Conservation (phyloP, 2,329 filamentous ascomycete genomes). For the Claviceps lovelessii region DNA sequence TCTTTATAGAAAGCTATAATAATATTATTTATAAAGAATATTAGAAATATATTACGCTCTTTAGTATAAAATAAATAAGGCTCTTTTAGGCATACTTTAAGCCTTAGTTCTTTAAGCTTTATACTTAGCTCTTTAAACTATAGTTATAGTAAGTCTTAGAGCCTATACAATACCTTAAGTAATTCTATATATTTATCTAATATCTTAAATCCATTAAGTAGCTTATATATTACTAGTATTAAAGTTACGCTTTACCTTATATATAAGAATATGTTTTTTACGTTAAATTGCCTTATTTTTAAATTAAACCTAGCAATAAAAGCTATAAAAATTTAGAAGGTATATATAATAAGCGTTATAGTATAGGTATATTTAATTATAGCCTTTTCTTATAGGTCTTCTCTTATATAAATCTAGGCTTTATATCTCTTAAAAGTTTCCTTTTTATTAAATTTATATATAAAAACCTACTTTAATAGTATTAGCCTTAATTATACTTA, state of each 20-base stretch:
- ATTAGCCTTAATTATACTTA: background rate
- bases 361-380: background rate
- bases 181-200: background rate
- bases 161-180: background rate
- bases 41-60: background rate
- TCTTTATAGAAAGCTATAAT: background rate
- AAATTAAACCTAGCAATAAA: background rate
- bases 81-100: background rate
- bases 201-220: background rate
- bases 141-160: background rate
- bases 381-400: background rate
- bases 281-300: background rate
- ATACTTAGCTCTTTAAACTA: background rate
- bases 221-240: background rate
- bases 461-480: background rate
- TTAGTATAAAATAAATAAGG: background rate
- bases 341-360: background rate
- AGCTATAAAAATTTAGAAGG: background rate
- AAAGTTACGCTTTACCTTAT: too few relatives aligned
- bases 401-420: background rate
- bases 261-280: background rate
- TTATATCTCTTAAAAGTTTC: background rate
- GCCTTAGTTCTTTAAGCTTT: background rate
- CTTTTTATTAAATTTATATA: background rate
- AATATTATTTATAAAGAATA: background rate